A percentile compares a stretch with the other conserved stretches of the same genome.
phyloP scores from a whole-genome alignment of 2,329 filamentous ascomycete genomes.

The Endoconidiophora polonica region DNA sequence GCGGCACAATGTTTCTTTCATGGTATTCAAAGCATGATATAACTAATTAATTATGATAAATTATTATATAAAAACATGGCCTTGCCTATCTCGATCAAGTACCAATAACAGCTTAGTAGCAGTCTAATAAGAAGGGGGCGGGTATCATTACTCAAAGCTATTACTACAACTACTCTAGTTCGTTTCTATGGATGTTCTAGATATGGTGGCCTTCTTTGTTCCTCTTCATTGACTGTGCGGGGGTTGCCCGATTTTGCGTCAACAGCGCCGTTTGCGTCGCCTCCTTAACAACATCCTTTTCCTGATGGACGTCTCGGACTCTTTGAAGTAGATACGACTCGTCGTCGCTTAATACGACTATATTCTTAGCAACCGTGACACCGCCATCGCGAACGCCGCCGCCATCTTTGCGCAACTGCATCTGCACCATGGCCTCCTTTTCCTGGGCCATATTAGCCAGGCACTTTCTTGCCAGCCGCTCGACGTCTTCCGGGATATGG shows the following conservation, averaged over 20 bases:
- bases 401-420: neutral
- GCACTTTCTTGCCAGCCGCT: conserved; percentile 4
- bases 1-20: no score
- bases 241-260: neutral
- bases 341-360: neutral
- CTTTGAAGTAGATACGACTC: conserved; percentile 10
- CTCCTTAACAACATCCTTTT: neutral
- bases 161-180: no score
- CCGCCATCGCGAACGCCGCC: no score
- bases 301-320: conserved; percentile 8
- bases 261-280: neutral
- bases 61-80: no score
- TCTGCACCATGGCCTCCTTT: conserved; percentile 3
- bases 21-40: no score
- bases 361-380: no score
- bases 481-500: neutral
- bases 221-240: neutral
- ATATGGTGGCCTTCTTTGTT: neutral
- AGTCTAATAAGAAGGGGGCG: no score
- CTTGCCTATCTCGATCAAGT: no score
- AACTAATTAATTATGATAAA: no score
- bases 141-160: no score
- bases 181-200: no score
- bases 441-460: conserved; percentile 9
- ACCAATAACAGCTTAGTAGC: no score